phyloP scores from a whole-genome alignment of 2,329 filamentous ascomycete genomes.

The Botryotinia convoluta region DNA sequence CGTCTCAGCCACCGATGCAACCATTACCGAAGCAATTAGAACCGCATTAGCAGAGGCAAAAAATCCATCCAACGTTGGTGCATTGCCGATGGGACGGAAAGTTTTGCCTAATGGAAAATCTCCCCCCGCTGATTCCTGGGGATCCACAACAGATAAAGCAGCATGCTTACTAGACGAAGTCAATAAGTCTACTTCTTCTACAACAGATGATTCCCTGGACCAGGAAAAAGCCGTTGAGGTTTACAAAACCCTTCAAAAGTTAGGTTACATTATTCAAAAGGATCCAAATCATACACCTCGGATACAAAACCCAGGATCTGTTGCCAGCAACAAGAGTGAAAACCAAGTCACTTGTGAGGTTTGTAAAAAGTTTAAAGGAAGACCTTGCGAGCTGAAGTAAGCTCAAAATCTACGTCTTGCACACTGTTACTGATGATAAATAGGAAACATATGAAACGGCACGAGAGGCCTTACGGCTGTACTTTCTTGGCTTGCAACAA shows the following conservation, averaged over 20 bases:
- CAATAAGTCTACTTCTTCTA: neutral
- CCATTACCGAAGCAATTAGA: slow-evolving; percentile 31
- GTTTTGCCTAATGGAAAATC: slow-evolving; percentile 28
- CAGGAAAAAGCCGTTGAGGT: slow-evolving; percentile 30
- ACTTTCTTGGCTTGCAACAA: slow-evolving; percentile 69
- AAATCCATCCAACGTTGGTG: slow-evolving; percentile 16
- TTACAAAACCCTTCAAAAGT: slow-evolving; percentile 28
- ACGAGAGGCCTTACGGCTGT: slow-evolving; percentile 78
- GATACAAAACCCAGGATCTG: slow-evolving; percentile 30
- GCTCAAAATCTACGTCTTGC: slow-evolving; percentile 25
- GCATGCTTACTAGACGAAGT: neutral
- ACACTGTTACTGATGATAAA: slow-evolving; percentile 17
- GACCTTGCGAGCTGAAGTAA: slow-evolving; percentile 59
- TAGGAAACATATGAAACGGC: slow-evolving; percentile 82
- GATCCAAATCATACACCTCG: slow-evolving; percentile 26
- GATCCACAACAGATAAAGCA: slow-evolving; percentile 19
- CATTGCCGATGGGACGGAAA: slow-evolving; percentile 22
- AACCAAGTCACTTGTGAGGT: slow-evolving; percentile 39
- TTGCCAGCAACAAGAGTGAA: slow-evolving; percentile 33
- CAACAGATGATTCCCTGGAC: slow-evolving; percentile 23
- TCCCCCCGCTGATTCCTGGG: slow-evolving; percentile 18
- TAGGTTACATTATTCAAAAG: slow-evolving; percentile 33
- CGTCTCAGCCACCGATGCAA: slow-evolving; percentile 30
- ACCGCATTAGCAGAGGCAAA: slow-evolving; percentile 28
- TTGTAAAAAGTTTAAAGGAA: slow-evolving; percentile 49